These are phyloP conservation scores for Boletales sp. DNA, from an alignment of 768 basidiomycete species.

Conservation along the genomic window DNA sequence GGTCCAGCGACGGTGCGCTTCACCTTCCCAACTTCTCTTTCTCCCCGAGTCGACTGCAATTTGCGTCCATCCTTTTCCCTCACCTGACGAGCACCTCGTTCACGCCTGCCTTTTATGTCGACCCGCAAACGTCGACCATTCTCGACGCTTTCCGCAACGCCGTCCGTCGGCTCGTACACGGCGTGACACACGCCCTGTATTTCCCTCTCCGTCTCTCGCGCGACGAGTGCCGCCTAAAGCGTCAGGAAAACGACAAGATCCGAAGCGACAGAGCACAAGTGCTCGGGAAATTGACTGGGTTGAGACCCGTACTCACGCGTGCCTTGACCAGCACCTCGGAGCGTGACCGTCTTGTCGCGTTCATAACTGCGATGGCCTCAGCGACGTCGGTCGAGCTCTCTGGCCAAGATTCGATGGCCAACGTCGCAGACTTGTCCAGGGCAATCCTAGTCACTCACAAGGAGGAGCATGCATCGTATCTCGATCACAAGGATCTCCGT, in stretches of 20 bases:
- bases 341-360: slow-evolving; percentile 18
- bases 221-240: slow-evolving; percentile 65
- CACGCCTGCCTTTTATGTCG: slow-evolving; percentile 7
- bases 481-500: slow-evolving; percentile 40
- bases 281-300: slow-evolving; percentile 58
- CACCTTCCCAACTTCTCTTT: slow-evolving; percentile 44
- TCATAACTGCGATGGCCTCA: slow-evolving; percentile 17
- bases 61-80: slow-evolving; percentile 63
- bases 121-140: slow-evolving; percentile 4
- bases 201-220: slow-evolving; percentile 61
- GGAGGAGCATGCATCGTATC: slow-evolving; percentile 26
- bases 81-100: slow-evolving; percentile 42
- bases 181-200: slow-evolving; percentile 11
- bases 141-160: slow-evolving; percentile 4
- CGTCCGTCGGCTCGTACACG: slow-evolving; percentile 10
- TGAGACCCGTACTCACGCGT: slow-evolving; percentile 44
- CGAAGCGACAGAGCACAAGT: slow-evolving; percentile 66
- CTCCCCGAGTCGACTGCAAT: slow-evolving; percentile 46
- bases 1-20: slow-evolving; percentile 43
- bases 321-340: slow-evolving; percentile 23
- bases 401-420: slow-evolving; percentile 8
- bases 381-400: slow-evolving; percentile 13
- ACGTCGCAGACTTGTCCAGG: slow-evolving; percentile 16
- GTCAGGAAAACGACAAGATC: slow-evolving; percentile 54
- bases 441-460: slow-evolving; percentile 26